Percentiles rank a stretch among this genome's conserved stretches.
Conservation (phyloP, 208 protist species). For the Acanthamoeba lugdunensis region DNA sequence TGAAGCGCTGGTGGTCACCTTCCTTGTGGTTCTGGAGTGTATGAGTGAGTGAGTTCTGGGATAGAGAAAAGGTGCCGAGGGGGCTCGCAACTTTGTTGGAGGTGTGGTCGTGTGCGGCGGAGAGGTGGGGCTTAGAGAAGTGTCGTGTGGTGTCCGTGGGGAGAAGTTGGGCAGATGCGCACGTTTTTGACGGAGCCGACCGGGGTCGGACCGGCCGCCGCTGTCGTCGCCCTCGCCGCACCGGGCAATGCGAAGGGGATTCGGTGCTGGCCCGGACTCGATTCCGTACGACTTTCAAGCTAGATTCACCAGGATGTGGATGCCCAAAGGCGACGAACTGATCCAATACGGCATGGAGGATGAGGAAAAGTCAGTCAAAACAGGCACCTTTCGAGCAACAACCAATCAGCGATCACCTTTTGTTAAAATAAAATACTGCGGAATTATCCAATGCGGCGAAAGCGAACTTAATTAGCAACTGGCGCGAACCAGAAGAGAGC, state of each 20-base stretch:
- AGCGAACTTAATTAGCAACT: too few relatives aligned
- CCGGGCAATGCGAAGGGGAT: neutral
- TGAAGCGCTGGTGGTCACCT: too few relatives aligned
- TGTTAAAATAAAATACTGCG: too few relatives aligned
- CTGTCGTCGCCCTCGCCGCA: neutral
- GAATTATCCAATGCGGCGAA: too few relatives aligned
- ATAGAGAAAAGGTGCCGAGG: neutral
- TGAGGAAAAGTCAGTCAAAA: neutral
- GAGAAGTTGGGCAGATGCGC: neutral
- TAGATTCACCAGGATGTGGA: neutral
- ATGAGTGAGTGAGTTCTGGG: neutral
- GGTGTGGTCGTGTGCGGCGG: neutral
- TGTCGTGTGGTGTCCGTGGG: slow-evolving; percentile 25
- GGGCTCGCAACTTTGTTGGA: neutral
- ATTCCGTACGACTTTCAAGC: neutral
- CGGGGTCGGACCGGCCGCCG: neutral
- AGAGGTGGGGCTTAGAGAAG: neutral
- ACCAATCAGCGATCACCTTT: too few relatives aligned
- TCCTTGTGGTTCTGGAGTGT: neutral
- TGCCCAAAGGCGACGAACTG: too few relatives aligned
- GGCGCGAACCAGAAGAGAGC: too few relatives aligned
- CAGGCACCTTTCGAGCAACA: too few relatives aligned
- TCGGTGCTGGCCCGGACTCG: neutral
- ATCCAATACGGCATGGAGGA: too few relatives aligned
- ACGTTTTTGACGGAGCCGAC: neutral